Percentiles rank a stretch among this genome's conserved stretches.
Conservation (phyloP, 495 filamentous ascomycete species). For the Hypoxylon rickii region DNA sequence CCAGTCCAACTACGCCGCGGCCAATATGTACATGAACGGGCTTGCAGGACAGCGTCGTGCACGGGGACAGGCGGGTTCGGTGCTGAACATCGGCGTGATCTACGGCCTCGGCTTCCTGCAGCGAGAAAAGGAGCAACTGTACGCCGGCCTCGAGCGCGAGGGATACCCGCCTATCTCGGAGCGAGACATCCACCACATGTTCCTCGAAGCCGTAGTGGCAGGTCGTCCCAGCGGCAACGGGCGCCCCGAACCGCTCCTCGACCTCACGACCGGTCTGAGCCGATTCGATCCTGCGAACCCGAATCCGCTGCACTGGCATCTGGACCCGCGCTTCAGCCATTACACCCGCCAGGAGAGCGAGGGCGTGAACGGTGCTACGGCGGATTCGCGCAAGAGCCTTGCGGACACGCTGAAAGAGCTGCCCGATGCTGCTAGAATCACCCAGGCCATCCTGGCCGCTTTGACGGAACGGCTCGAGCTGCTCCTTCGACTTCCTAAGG, state of each 20-base stretch:
- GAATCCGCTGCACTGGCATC: constrained; percentile 44
- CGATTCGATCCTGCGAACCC: constrained; percentile 36
- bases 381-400: constrained; percentile 17
- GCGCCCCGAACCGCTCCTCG: constrained; percentile 19
- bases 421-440: constrained; percentile 16
- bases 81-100: constrained; percentile 61
- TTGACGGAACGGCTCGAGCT: constrained; percentile 36
- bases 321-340: constrained; percentile 48
- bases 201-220: constrained; percentile 59
- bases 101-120: constrained; percentile 62
- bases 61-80: constrained; percentile 44
- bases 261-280: constrained; percentile 48
- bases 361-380: not conserved
- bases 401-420: constrained; percentile 32
- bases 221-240: constrained; percentile 35
- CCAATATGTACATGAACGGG: constrained; percentile 60
- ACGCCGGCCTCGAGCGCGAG: constrained; percentile 47
- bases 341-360: constrained; percentile 22
- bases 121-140: constrained; percentile 48
- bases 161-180: constrained; percentile 61
- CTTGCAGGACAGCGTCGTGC: constrained; percentile 43
- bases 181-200: constrained; percentile 62
- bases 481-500: constrained; percentile 40
- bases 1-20: constrained; percentile 61
- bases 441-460: constrained; percentile 25